Percentiles rank a stretch among this genome's conserved stretches.
phyloP scores from a whole-genome alignment of 208 protist genomes.

The Leishmania tropica region DNA sequence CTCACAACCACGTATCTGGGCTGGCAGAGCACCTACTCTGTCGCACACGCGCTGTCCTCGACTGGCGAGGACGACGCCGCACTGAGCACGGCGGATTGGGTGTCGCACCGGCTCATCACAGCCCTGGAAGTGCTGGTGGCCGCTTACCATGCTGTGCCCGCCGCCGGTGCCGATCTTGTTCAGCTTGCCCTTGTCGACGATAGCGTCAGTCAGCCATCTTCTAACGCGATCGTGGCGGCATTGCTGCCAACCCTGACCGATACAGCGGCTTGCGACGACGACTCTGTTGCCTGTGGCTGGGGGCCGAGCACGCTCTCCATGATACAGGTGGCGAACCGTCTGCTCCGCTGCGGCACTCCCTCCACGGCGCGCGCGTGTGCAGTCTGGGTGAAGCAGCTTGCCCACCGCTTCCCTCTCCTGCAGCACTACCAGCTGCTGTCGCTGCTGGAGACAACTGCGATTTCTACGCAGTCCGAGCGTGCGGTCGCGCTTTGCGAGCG shows the following conservation, averaged over 20 bases:
- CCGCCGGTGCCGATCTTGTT: slow-evolving; percentile 60
- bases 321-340: slow-evolving; percentile 49
- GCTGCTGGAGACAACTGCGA: slow-evolving; percentile 48
- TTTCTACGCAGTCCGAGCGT: slow-evolving; percentile 44
- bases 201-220: slow-evolving; percentile 9
- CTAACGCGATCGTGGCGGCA: slow-evolving; percentile 40
- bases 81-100: slow-evolving; percentile 16
- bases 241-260: slow-evolving; percentile 30
- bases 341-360: slow-evolving; percentile 42
- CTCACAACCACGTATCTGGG: slow-evolving; percentile 62
- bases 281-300: slow-evolving; percentile 25
- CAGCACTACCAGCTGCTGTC: slow-evolving; percentile 68
- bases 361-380: slow-evolving; percentile 42
- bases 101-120: slow-evolving; percentile 25
- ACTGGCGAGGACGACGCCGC: background rate
- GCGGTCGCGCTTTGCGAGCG: slow-evolving; percentile 37
- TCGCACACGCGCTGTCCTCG: background rate
- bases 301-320: slow-evolving; percentile 25
- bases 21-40: slow-evolving; percentile 41
- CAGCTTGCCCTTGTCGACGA: slow-evolving; percentile 21
- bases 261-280: slow-evolving; percentile 1
- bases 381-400: slow-evolving; percentile 62
- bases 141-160: slow-evolving; percentile 65
- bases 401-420: slow-evolving; percentile 57
- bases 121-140: slow-evolving; percentile 62